These are phyloP conservation scores for Inga leiocalycina DNA, from an alignment of 306 rosid genomes.

Conservation along the genomic window DNA sequence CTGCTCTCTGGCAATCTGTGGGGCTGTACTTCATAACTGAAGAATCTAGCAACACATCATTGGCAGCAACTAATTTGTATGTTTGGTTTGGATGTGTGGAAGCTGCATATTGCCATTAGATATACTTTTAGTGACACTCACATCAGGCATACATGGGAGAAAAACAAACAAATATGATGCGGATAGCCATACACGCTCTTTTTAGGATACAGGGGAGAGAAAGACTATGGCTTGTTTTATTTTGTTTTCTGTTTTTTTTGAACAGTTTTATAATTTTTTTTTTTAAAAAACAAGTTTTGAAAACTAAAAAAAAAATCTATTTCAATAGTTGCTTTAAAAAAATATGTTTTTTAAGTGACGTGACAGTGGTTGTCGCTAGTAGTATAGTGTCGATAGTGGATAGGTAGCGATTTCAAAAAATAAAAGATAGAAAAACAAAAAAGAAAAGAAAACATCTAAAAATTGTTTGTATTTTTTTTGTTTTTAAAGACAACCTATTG, in stretches of 20 bases:
- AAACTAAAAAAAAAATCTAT: too few species aligned
- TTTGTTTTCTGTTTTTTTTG: too few species aligned
- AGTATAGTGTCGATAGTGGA: too few species aligned
- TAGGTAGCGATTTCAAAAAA: too few species aligned
- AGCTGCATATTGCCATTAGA: slow-evolving; percentile 58
- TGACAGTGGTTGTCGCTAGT: rapidly evolving
- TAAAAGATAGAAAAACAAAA: too few species aligned
- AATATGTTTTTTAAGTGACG: too few species aligned
- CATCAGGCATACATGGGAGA: slow-evolving; percentile 6
- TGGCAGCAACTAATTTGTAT: slow-evolving; percentile 90
- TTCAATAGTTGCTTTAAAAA: too few species aligned
- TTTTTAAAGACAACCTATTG: too few species aligned
- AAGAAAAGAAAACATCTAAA: too few species aligned
- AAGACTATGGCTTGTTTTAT: neutral
- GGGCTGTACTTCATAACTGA: slow-evolving; percentile 83
- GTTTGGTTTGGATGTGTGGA: slow-evolving; percentile 75
- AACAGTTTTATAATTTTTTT: too few species aligned
- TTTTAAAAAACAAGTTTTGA: too few species aligned
- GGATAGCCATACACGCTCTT: slow-evolving; percentile 1
- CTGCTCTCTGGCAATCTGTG: slow-evolving; percentile 95
- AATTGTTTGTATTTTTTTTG: too few species aligned
- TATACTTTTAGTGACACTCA: slow-evolving; percentile 32
- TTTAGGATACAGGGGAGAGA: neutral
- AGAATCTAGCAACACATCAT: slow-evolving; percentile 89
- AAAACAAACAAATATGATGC: neutral